These are phyloP conservation scores for Epichloe coenophiala DNA, from an alignment of 2,329 filamentous ascomycete species.

Conservation along the genomic window DNA sequence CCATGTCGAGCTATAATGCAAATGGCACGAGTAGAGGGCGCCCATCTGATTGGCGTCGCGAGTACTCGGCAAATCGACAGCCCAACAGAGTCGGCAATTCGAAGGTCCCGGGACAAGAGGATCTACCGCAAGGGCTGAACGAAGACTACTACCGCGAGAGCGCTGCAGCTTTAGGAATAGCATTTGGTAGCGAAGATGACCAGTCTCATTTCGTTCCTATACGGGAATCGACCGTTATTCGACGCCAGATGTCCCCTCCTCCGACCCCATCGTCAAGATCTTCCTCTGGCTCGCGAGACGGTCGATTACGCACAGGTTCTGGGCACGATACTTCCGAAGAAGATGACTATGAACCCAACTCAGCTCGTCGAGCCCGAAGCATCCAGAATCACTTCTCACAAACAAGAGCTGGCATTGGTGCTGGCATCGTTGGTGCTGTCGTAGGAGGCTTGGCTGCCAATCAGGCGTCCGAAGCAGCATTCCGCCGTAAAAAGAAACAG, in stretches of 20 bases:
- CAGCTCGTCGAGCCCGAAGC: constrained; percentile 26
- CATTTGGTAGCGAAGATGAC: neutral
- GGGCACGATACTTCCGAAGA: constrained; percentile 6
- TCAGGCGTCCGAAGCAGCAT: constrained; percentile 31
- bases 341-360: constrained; percentile 11
- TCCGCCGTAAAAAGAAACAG: constrained; percentile 16
- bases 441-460: constrained; percentile 40
- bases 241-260: neutral
- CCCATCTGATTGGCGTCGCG: neutral
- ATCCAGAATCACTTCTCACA: constrained; percentile 35
- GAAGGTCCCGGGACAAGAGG: constrained; percentile 1
- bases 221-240: neutral
- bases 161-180: constrained; percentile 2
- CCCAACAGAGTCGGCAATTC: neutral
- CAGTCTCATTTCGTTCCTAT: neutral
- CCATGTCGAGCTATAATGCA: neutral
- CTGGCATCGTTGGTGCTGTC: constrained; percentile 38
- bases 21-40: neutral
- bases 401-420: constrained; percentile 34
- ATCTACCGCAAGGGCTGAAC: neutral
- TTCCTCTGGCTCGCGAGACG: constrained; percentile 13
- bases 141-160: constrained; percentile 3
- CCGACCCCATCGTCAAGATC: constrained; percentile 10
- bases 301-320: constrained; percentile 5
- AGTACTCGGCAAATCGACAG: neutral